Percentiles rank a stretch among this genome's conserved stretches.
These are phyloP conservation scores for Cladosporium velox DNA, from an alignment of 2,329 filamentous ascomycete species.

Conservation along the genomic window DNA sequence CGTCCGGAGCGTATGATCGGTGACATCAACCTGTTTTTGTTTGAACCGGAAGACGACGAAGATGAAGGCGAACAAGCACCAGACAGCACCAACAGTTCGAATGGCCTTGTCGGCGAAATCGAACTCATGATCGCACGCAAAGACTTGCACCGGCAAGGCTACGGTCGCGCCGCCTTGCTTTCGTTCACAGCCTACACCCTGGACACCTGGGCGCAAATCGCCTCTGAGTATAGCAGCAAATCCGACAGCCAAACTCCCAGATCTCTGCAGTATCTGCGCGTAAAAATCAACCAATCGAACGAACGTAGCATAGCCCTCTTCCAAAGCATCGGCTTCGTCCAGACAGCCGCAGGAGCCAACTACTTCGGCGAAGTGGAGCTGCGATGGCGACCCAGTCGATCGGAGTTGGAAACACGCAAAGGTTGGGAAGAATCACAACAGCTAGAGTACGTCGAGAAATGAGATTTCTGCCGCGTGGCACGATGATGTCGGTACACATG, in stretches of 20 bases:
- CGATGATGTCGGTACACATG: conserved; percentile 13
- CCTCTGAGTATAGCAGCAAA: conserved; percentile 55
- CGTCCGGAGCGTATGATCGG: conserved; percentile 51
- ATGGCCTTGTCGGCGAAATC: conserved; percentile 65
- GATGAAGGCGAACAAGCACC: conserved; percentile 27
- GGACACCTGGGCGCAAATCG: conserved; percentile 54
- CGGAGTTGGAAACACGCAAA: conserved; percentile 22
- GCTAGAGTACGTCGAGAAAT: conserved; percentile 22
- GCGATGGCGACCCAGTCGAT: conserved; percentile 37
- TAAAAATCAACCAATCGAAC: conserved; percentile 64
- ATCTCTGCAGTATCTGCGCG: conserved; percentile 53
- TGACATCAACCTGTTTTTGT: conserved; percentile 69
- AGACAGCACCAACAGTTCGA: not conserved
- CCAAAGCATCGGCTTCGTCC: conserved; percentile 60
- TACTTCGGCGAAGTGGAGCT: conserved; percentile 71
- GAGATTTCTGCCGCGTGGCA: not conserved
- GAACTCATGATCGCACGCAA: conserved; percentile 81
- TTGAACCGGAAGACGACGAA: conserved; percentile 51
- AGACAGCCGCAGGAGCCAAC: conserved; percentile 54
- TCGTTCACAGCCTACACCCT: conserved; percentile 71
- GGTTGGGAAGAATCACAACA: conserved; percentile 24
- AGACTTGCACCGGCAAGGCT: conserved; percentile 60
- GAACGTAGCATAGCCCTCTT: conserved; percentile 60
- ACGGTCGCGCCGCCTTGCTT: conserved; percentile 65
- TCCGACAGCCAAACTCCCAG: conserved; percentile 19